Evolutionary conservation across 164 flowering plant genomes (phyloP).

Genomic region (Buxus sempervirens): DNA sequence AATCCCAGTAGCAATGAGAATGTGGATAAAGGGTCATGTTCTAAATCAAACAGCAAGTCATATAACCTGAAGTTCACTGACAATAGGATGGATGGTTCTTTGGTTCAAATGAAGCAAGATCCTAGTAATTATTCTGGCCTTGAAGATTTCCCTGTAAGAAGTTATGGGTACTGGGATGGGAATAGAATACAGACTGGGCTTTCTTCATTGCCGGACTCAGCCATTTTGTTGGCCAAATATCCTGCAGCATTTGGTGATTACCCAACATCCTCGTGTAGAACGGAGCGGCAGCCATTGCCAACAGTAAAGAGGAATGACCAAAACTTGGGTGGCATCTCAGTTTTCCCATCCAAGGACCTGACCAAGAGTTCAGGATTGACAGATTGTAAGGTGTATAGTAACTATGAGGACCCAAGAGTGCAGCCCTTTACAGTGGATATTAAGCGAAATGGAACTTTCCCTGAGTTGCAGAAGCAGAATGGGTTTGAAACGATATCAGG

Average conservation of each 20-base stretch:
- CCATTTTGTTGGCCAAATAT: conserved; percentile 54
- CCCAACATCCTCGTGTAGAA: conserved; percentile 33
- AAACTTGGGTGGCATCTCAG: conserved; percentile 34
- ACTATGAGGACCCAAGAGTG: conserved; percentile 33
- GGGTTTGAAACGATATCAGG: conserved; percentile 44
- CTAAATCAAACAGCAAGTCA: conserved; percentile 25
- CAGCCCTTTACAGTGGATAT: conserved; percentile 47
- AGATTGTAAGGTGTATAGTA: conserved; percentile 37
- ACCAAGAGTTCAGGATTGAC: conserved; percentile 31
- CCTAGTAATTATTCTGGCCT: conserved; percentile 25
- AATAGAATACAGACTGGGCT: conserved; percentile 53
- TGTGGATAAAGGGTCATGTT: conserved; percentile 20
- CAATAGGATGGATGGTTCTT: conserved; percentile 25
- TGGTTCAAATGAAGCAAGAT: conserved; percentile 31
- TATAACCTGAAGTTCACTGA: conserved; percentile 28
- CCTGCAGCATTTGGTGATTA: conserved; percentile 50
- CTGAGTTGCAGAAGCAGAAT: conserved; percentile 52
- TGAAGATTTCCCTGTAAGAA: conserved; percentile 50
- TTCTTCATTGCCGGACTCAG: conserved; percentile 58
- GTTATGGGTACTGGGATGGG: conserved; percentile 77
- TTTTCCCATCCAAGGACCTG: conserved; percentile 32
- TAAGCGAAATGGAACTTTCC: conserved; percentile 38
- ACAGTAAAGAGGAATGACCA: conserved; percentile 34
- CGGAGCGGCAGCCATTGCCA: conserved; percentile 44
- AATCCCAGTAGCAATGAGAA: conserved; percentile 21